Base-by-base conservation (phyloP, 257 asterid genomes). In the Osmanthus fragrans region DNA sequence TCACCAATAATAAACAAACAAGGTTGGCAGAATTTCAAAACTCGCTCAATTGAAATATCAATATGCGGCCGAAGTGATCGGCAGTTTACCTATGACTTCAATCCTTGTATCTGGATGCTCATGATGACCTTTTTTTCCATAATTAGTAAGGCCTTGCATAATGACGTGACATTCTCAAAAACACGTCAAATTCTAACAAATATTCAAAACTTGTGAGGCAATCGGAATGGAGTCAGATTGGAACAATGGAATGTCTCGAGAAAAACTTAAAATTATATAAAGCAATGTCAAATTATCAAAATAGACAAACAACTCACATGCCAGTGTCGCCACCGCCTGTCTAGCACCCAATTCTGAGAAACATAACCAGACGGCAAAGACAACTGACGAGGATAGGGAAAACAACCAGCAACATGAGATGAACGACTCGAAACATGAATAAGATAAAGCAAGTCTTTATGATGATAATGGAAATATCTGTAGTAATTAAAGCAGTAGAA, bases 281-380 rank as follows among this genome's bases (percentile, higher is more conserved):
- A 58, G 67, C 67, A 58, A 23, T 58, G 67, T 58, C 27, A 21
- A 19, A 58, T 9, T 7, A 58, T 8, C 13, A 58, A 58, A 58
- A 58, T 21, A 58, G 30, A 58, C 67, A 7, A 58, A 19, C 5
- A n/a, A 58, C 27, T 58, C 66, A 21, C 30, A 21, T 8, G 66
- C 32, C 66, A 21, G 10, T 8, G 30, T 58, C 25, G 82, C 87
- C 87, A 83, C 82, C 87, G 80, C 27, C 87, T 79, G 63, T 83
- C 87, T 27, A 83, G 84, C 71, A 83, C 84, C 87, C 87, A 83
- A 70, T 39, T 73, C 82, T 83, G 87, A 34, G 84, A 83, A 76
- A 76, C 75, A 54, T 29, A 77, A 64, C 58, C 21, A 47, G 36
- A 80, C 10, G 49, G 54, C 19, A 56, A n/a, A 34, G 29, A 79